Evolutionary conservation across 176 grass and related monocot genomes (phyloP), one percentile per base, ranked within the genome.

Genomic region (Triticum urartu): DNA sequence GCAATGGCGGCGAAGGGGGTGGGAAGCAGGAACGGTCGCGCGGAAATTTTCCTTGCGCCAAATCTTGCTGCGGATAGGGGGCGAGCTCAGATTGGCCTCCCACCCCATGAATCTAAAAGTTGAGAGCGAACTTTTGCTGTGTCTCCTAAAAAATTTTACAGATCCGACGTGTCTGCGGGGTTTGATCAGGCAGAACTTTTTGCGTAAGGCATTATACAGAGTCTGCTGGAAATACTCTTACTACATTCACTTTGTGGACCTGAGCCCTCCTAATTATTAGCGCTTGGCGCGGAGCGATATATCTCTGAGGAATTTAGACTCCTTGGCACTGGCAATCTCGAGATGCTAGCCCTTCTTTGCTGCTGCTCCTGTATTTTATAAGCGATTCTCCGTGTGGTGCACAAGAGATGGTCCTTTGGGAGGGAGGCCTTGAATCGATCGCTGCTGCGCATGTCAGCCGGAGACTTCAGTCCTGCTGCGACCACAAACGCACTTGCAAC

Each of bases 321-420:
- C 48, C 76, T 80, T 91, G 81, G 79, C 81, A 81, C 80, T 80
- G 70, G 69, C 76, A 70, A 84, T 52, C 89, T 91, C 81, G 89
- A 88, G 76, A 84, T 91, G 85, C 62, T 66, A 84, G 87, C 84
- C 87, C 66, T 11, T 24, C 38, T 43, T 1, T 48, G 63, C 45
- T 5, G 50, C 50, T 54, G 11, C 43, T 13, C 8, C 8, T 0
- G 15, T 50, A 50, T 70, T 77, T 47, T 24, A 75, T 75, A 54
- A 56, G 47, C 28, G 48, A 75, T 74, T 87, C 78, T 39, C 65
- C 75, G 11, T 28, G 15, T 52, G 34, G 22, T 69, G 81, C 67
- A 76, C 48, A 59, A 72, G 80, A 78, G 13, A 64, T 76, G 40
- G 83, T 58, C 67, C 67, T 38, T 12, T 26, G 26, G 64, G 13